Percentiles rank a stretch among this genome's conserved stretches.
Conservation (phyloP, 2,329 filamentous ascomycete species). For the Fusarium continuum region DNA sequence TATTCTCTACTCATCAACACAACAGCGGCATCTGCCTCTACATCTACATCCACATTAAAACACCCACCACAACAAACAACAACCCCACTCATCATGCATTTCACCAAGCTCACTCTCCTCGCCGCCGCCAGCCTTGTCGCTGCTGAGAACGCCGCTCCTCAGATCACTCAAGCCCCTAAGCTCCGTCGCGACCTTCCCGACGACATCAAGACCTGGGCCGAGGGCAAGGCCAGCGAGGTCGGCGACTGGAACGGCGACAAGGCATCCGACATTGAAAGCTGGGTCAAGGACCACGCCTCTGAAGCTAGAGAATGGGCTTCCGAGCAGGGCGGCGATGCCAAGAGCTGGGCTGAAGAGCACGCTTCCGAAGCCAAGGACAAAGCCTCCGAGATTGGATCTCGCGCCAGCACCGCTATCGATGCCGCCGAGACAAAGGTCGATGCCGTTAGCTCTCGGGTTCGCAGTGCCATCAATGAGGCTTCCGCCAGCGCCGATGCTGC, state of each 20-base stretch:
- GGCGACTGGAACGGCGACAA: not conserved
- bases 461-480: constrained; percentile 21
- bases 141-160: constrained; percentile 10
- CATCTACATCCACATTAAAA: not conserved
- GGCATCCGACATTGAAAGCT: constrained; percentile 17
- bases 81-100: constrained; percentile 33
- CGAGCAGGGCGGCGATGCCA: constrained; percentile 9
- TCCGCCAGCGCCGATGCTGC: constrained; percentile 11
- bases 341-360: constrained; percentile 5
- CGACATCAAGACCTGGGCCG: constrained; percentile 26
- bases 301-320: constrained; percentile 18
- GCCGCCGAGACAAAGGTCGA: constrained; percentile 24
- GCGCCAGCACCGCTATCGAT: constrained; percentile 19
- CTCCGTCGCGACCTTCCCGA: constrained; percentile 33
- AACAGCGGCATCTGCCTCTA: not conserved
- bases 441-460: constrained; percentile 10
- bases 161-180: constrained; percentile 25
- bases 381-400: constrained; percentile 2
- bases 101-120: constrained; percentile 38
- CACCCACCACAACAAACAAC: not conserved
- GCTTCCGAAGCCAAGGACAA: constrained; percentile 4
- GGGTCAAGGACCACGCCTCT: constrained; percentile 18
- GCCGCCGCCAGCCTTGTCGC: constrained; percentile 36
- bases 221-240: constrained; percentile 15
- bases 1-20: not conserved